Conservation (phyloP, 495 filamentous ascomycete genomes). For the Xylaria grammica region DNA sequence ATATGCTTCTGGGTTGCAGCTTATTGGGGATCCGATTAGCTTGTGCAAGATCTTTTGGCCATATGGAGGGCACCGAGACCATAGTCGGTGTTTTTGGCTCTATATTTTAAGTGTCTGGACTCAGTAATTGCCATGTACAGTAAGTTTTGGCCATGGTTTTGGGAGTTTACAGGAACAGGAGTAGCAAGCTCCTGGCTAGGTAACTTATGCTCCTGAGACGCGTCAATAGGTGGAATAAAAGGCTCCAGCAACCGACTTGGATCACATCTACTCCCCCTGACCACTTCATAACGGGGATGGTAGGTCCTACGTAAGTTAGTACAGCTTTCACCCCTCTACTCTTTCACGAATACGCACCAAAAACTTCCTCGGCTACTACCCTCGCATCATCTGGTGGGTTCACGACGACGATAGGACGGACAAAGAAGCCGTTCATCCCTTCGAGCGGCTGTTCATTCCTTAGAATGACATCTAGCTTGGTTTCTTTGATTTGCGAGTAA, state of each 20-base stretch:
- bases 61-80: conserved; percentile 64
- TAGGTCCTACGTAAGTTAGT: conserved; percentile 42
- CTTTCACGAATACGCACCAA: conserved; percentile 31
- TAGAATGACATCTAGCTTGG: conserved; percentile 46
- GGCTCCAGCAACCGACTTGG: too few species aligned
- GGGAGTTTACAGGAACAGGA: too few species aligned
- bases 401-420: conserved; percentile 62
- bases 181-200: too few species aligned
- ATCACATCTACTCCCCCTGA: conserved; percentile 60
- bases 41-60: conserved; percentile 50
- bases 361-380: conserved; percentile 55
- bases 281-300: conserved; percentile 62
- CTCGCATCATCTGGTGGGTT: conserved; percentile 60
- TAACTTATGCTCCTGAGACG: too few species aligned
- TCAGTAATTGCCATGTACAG: too few species aligned
- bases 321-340: neutral
- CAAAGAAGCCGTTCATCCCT: conserved; percentile 50
- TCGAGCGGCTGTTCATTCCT: conserved; percentile 38
- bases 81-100: conserved; percentile 56
- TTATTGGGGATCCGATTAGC: conserved; percentile 54
- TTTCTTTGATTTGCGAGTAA: conserved; percentile 49
- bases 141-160: too few species aligned
- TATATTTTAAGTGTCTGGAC: too few species aligned
- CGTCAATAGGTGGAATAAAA: too few species aligned
- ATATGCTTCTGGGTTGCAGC: conserved; percentile 60